Evolutionary conservation across 345 rosid genomes (phyloP).

Genomic region (Corymbia maculata): DNA sequence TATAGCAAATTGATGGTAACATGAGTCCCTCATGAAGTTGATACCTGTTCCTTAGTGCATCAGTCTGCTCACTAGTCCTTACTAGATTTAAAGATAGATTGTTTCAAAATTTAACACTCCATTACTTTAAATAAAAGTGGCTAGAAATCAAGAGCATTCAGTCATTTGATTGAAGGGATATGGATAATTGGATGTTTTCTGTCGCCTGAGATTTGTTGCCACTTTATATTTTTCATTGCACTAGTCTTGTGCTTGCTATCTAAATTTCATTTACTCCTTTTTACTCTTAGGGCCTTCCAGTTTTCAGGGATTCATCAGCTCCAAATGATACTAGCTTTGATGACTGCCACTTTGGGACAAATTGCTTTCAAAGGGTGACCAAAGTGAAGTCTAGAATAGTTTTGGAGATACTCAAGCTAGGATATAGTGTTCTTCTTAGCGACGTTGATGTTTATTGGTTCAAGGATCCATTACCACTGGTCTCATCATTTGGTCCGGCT

Average conservation of each 20-base stretch:
- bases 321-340: constrained; percentile 74
- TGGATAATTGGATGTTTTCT: background rate
- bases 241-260: background rate
- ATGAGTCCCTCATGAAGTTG: background rate
- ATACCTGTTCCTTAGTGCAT: background rate
- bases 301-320: constrained; percentile 64
- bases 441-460: constrained; percentile 95
- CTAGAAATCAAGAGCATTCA: background rate
- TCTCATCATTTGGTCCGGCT: constrained; percentile 58
- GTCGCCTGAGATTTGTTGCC: background rate
- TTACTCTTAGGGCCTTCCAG: constrained; percentile 66
- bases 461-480: constrained; percentile 58
- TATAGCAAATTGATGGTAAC: background rate
- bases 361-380: constrained; percentile 87
- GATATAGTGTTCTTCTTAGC: constrained; percentile 83
- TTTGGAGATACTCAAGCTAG: constrained; percentile 65
- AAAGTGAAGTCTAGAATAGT: constrained; percentile 90
- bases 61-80: background rate
- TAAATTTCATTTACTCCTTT: background rate
- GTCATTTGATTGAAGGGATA: background rate
- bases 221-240: background rate
- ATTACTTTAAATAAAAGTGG: background rate
- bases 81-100: background rate
- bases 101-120: background rate
- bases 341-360: constrained; percentile 88